These are phyloP conservation scores for Sclerotinia spermophila DNA, from an alignment of 2,329 filamentous ascomycete genomes.

Conservation along the genomic window DNA sequence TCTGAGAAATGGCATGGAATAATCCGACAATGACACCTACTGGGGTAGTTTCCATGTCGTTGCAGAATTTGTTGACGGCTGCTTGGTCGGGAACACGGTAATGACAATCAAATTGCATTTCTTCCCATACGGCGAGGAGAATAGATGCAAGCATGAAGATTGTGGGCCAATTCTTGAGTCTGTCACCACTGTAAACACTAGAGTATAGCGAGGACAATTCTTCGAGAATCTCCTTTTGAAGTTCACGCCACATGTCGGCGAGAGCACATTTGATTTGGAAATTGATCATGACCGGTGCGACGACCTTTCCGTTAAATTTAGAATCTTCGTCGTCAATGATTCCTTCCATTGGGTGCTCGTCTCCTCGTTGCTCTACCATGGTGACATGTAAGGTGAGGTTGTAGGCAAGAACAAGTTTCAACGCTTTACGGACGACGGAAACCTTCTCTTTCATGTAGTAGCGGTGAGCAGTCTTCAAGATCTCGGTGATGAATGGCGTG, in stretches of 20 bases:
- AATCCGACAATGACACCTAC: conserved; percentile 95
- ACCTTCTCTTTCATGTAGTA: conserved; percentile 87
- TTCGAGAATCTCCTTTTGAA: conserved; percentile 93
- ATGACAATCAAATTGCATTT: conserved; percentile 98
- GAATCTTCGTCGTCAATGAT: conserved; percentile 83
- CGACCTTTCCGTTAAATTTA: conserved; percentile 83
- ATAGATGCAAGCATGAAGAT: conserved; percentile 97
- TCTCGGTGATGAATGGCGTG: conserved; percentile 90
- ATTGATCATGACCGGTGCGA: conserved; percentile 98
- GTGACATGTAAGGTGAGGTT: conserved; percentile 94
- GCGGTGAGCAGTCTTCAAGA: conserved; percentile 91
- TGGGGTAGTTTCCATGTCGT: conserved; percentile 92
- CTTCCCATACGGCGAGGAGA: conserved; percentile 90
- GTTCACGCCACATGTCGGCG: conserved; percentile 96
- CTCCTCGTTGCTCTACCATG: conserved; percentile 83
- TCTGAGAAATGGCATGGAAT: conserved; percentile 97
- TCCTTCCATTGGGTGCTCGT: conserved; percentile 73
- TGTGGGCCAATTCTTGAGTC: conserved; percentile 97
- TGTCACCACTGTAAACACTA: conserved; percentile 96
- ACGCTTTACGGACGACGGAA: conserved; percentile 86
- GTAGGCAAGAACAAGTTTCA: conserved; percentile 93
- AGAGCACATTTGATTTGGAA: conserved; percentile 98
- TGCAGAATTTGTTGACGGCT: conserved; percentile 90
- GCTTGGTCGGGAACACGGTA: conserved; percentile 84
- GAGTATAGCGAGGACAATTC: conserved; percentile 90